Conservation (phyloP, 805 yeast species). For the Ogataea polymorpha region DNA sequence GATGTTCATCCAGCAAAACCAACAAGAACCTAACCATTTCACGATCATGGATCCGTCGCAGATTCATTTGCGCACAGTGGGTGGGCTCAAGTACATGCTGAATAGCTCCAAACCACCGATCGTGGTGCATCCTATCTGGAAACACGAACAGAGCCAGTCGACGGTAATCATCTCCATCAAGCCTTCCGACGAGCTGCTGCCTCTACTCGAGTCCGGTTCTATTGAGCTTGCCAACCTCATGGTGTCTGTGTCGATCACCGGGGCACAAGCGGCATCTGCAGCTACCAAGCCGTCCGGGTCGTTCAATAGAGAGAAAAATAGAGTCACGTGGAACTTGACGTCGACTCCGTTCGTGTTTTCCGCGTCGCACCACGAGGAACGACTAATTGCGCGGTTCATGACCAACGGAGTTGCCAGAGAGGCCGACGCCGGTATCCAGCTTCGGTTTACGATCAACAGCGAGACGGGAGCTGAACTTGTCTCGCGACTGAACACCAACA, state of each 20-base stretch:
- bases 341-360: conserved; percentile 38
- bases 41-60: conserved; percentile 43
- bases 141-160: conserved; percentile 79
- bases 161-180: conserved; percentile 74
- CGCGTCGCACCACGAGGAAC: conserved; percentile 45
- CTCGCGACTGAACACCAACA: conserved; percentile 37
- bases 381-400: conserved; percentile 80
- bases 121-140: conserved; percentile 80
- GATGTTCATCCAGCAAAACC: conserved; percentile 45
- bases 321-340: conserved; percentile 80
- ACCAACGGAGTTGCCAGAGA: conserved; percentile 74
- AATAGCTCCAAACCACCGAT: conserved; percentile 60
- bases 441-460: conserved; percentile 53
- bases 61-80: conserved; percentile 63
- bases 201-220: conserved; percentile 33
- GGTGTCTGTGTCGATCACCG: conserved; percentile 59
- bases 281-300: conserved; percentile 91
- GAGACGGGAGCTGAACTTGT: conserved; percentile 45
- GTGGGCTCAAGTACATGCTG: conserved; percentile 75
- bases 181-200: conserved; percentile 46
- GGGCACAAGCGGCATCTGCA: conserved; percentile 66
- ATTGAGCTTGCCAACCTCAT: conserved; percentile 55
- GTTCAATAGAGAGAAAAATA: conserved; percentile 77
- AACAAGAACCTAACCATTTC: conserved; percentile 31
- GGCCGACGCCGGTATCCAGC: conserved; percentile 67